These are phyloP conservation scores for Anastatica hierochuntica DNA, from an alignment of 345 rosid species.

Conservation along the genomic window DNA sequence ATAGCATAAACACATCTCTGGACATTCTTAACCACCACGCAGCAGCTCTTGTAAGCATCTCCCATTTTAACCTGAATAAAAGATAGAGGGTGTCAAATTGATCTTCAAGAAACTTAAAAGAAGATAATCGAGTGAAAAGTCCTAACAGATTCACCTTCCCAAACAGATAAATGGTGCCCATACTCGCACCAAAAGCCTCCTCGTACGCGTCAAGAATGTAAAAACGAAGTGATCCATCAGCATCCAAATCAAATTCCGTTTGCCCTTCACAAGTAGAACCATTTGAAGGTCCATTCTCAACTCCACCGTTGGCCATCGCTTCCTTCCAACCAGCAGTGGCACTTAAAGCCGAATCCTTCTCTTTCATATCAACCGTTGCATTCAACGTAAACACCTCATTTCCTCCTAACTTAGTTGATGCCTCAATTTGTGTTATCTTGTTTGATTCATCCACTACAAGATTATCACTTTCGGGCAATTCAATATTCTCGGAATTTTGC, in stretches of 20 bases:
- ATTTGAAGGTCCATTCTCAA: slow-evolving; percentile 17
- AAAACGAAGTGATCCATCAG: slow-evolving; percentile 62
- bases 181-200: slow-evolving; percentile 69
- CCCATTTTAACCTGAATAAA: slow-evolving; percentile 71
- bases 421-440: slow-evolving; percentile 13
- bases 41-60: slow-evolving; percentile 68
- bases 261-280: slow-evolving; percentile 30
- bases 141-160: slow-evolving; percentile 54
- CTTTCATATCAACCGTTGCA: slow-evolving; percentile 52
- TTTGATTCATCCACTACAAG: slow-evolving; percentile 19
- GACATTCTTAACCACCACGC: slow-evolving; percentile 70
- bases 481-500: background rate
- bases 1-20: slow-evolving; percentile 85
- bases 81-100: background rate
- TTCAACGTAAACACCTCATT: slow-evolving; percentile 41
- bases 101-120: slow-evolving; percentile 1
- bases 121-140: background rate
- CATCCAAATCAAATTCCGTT: slow-evolving; percentile 60
- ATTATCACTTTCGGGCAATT: slow-evolving; percentile 8
- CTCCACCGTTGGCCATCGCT: slow-evolving; percentile 32
- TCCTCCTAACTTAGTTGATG: slow-evolving; percentile 27
- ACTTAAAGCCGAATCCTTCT: slow-evolving; percentile 54
- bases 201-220: slow-evolving; percentile 78
- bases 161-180: slow-evolving; percentile 74
- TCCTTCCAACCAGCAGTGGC: slow-evolving; percentile 88